phyloP scores from a whole-genome alignment of 768 basidiomycete genomes.

The Auriscalpium microsporum region DNA sequence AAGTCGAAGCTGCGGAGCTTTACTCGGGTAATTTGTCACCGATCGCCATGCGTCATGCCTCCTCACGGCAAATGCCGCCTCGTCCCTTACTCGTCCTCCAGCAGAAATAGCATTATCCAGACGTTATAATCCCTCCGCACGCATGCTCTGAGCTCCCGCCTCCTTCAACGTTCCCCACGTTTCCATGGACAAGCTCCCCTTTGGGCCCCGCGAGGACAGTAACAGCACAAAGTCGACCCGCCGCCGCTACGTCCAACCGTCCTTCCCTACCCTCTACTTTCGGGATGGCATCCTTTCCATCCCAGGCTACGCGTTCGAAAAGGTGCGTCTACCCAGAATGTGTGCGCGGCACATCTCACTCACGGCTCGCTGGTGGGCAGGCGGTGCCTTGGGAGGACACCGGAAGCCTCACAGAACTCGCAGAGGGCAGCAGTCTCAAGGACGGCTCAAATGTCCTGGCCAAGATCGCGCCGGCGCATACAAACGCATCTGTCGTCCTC shows the following conservation, averaged over 20 bases:
- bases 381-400: constrained; percentile 64
- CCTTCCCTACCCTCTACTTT: constrained; percentile 52
- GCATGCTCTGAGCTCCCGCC: no score
- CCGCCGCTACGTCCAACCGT: constrained; percentile 48
- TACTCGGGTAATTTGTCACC: no score
- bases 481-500: constrained; percentile 63
- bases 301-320: constrained; percentile 68
- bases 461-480: constrained; percentile 66
- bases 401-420: constrained; percentile 60
- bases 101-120: no score
- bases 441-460: constrained; percentile 61
- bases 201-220: neutral
- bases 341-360: constrained; percentile 4
- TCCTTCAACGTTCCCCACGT: neutral
- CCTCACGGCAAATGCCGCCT: no score
- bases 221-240: constrained; percentile 13
- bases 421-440: constrained; percentile 62
- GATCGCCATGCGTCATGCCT: no score
- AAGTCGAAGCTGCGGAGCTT: no score
- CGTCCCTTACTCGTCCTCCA: no score
- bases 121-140: no score
- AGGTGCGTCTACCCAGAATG: constrained; percentile 28
- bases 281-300: constrained; percentile 46
- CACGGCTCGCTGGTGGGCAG: constrained; percentile 23
- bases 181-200: neutral